Conservation (phyloP, 1,284 basidiomycete species). For the Trichosporon sp. region DNA sequence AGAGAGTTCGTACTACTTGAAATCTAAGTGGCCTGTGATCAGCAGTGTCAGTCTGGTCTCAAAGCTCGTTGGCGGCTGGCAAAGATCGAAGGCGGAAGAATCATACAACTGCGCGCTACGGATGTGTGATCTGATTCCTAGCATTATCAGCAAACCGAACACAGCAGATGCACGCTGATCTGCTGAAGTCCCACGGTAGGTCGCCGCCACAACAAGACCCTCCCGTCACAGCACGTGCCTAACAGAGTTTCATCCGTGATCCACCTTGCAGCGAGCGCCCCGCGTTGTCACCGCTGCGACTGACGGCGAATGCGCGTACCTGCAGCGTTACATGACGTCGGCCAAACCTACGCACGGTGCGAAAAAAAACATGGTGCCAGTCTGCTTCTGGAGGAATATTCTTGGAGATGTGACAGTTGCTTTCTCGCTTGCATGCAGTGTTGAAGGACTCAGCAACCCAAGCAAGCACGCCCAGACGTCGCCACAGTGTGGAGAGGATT, state of each 20-base stretch:
- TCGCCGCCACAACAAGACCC: background rate
- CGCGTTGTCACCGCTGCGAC: background rate
- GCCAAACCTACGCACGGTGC: background rate
- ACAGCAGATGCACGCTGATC: background rate
- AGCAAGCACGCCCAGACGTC: background rate
- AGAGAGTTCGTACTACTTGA: background rate
- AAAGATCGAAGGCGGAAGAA: background rate
- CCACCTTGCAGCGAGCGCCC: background rate
- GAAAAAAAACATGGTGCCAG: too few species aligned
- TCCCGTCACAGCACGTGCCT: slow-evolving; percentile 1
- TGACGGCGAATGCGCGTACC: background rate
- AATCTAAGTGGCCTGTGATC: background rate
- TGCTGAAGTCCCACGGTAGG: background rate
- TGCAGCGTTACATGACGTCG: background rate
- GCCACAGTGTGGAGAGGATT: background rate
- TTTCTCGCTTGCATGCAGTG: too few species aligned
- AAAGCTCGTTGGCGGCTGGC: background rate
- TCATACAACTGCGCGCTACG: background rate
- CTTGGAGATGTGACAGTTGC: too few species aligned
- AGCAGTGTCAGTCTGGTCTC: background rate
- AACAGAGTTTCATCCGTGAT: background rate
- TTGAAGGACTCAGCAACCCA: background rate
- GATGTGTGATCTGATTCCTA: background rate
- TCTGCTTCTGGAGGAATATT: too few species aligned
- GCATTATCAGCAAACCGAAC: background rate